Base-by-base conservation (phyloP, 2,329 filamentous ascomycete species). In the Claviceps fusiformis region DNA sequence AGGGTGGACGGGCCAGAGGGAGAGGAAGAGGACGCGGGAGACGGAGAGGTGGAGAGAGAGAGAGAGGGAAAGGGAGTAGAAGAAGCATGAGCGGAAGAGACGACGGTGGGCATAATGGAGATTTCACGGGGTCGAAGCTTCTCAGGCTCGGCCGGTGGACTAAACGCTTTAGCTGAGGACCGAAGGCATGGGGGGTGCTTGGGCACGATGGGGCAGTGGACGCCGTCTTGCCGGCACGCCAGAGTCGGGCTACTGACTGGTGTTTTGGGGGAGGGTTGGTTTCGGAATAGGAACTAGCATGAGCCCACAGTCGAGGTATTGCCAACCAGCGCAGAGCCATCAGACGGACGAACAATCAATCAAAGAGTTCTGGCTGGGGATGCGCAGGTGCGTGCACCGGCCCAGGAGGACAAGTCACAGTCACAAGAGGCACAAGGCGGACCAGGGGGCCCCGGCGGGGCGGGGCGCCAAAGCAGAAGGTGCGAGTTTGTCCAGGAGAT, bases 61-160 rank as follows among this genome's bases (percentile, higher is more conserved):
- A 27, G 41, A 27, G 31, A 31, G 35, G 43, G 24, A 39, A 51
- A 35, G n/a, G n/a, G n/a, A n/a, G n/a, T n/a, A n/a, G n/a, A n/a
- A n/a, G n/a, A n/a, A n/a, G n/a, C n/a, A n/a, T n/a, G n/a, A n/a
- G n/a, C n/a, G 41, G 39, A 29, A 27, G 53, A 55, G 44, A 50
- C 37, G 37, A 44, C 47, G 29, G 54, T 39, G 54, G 55, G 54
- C 59, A 60, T 60, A 52, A 59, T 50, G 57, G 47, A 49, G 49
- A 51, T 49, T 49, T 55, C 53, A 52, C 45, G 31, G 49, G 52
- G 45, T 35, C 37, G 41, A 51, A 52, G 47, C 53, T 55, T 55
- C 37, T 43, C 54, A 55, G 51, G 47, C 54, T 37, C 43, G 35
- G 41, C 43, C 24, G 29, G 31, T 53, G 37, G 39, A 50, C 41